Conservation (phyloP, 345 rosid species). For the Excoecaria agallocha region DNA sequence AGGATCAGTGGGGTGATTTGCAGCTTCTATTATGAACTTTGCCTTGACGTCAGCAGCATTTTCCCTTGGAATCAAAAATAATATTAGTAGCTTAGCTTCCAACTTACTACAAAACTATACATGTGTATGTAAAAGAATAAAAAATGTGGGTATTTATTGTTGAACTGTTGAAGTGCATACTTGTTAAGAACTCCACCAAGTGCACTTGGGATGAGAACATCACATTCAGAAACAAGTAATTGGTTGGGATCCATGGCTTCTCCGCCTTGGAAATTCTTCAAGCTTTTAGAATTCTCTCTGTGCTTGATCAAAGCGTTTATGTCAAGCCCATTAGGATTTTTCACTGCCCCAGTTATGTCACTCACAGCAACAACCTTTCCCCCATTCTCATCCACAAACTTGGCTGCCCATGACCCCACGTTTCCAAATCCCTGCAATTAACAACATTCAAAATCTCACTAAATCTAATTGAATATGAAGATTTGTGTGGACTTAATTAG, state of each 20-base stretch:
- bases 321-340: slow-evolving; percentile 22
- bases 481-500: too few relatives aligned
- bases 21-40: slow-evolving; percentile 22
- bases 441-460: too few relatives aligned
- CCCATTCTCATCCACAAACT: slow-evolving; percentile 17
- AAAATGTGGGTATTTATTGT: too few relatives aligned
- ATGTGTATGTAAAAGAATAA: too few relatives aligned
- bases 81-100: too few relatives aligned
- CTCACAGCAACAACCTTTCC: slow-evolving; percentile 22
- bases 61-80: not conserved
- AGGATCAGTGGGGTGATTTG: slow-evolving; percentile 28
- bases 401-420: slow-evolving; percentile 18
- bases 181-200: slow-evolving; percentile 25
- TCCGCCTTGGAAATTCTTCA: slow-evolving; percentile 16
- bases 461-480: too few relatives aligned
- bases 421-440: too few relatives aligned
- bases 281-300: not conserved
- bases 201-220: slow-evolving; percentile 28
- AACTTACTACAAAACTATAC: too few relatives aligned
- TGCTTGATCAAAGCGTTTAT: slow-evolving; percentile 19
- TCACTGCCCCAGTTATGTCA: slow-evolving; percentile 25
- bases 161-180: not conserved
- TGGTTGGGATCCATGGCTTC: slow-evolving; percentile 19
- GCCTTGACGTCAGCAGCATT: slow-evolving; percentile 22
- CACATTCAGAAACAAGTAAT: slow-evolving; percentile 23